Conservation (phyloP, 441 rosid genomes). For the Lepidium campestre region DNA sequence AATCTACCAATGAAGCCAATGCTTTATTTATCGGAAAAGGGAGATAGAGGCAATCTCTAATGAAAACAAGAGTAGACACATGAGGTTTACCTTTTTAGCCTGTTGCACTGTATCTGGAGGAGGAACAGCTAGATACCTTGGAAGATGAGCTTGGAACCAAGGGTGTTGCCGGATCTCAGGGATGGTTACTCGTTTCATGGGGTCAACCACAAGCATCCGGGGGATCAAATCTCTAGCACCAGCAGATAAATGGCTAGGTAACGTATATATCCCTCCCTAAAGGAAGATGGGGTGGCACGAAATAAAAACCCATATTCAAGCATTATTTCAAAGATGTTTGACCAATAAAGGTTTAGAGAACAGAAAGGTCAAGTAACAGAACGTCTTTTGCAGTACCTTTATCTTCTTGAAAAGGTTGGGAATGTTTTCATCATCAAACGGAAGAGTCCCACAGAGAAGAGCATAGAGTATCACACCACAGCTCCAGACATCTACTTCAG, state of each 20-base stretch:
- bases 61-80: background rate
- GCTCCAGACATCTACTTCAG: conserved; percentile 98
- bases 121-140: conserved; percentile 90
- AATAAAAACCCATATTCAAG: background rate
- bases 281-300: background rate
- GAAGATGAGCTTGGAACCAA: conserved; percentile 95
- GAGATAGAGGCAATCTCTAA: background rate
- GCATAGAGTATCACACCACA: conserved; percentile 95
- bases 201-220: conserved; percentile 93
- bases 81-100: conserved; percentile 25
- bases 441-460: conserved; percentile 94
- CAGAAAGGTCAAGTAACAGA: background rate
- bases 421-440: conserved; percentile 92
- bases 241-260: conserved; percentile 88
- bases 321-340: background rate
- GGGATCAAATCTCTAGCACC: conserved; percentile 95
- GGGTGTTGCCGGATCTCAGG: conserved; percentile 93
- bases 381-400: conserved; percentile 43
- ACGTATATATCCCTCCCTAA: conserved; percentile 91
- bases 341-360: background rate
- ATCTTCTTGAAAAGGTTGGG: conserved; percentile 91
- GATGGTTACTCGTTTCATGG: conserved; percentile 87
- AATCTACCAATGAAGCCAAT: conserved; percentile 44
- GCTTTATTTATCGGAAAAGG: background rate
- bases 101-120: conserved; percentile 49